Conservation (phyloP, 495 filamentous ascomycete species). For the Aspergillus avenaceus region DNA sequence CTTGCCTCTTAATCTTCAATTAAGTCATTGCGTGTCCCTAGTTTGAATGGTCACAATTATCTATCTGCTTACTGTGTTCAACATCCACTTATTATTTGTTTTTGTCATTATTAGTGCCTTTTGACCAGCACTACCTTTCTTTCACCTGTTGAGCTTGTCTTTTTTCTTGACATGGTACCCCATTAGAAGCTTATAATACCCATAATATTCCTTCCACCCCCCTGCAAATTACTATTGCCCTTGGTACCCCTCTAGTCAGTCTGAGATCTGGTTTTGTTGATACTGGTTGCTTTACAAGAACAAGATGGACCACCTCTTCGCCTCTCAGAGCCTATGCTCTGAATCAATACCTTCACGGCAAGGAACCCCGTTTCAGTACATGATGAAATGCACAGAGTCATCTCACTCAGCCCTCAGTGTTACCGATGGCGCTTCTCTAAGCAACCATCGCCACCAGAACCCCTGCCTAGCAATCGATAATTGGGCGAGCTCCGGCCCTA, state of each 20-base stretch:
- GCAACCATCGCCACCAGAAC: conserved; percentile 13
- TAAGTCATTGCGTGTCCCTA: conserved; percentile 1
- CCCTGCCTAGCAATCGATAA: conserved; percentile 13
- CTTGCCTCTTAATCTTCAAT: conserved; percentile 12
- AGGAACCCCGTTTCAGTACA: conserved; percentile 15
- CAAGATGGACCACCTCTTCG: conserved; percentile 24
- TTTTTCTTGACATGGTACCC: background rate
- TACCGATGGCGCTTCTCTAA: conserved; percentile 11
- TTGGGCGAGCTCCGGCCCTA: conserved; percentile 26
- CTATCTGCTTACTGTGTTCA: background rate
- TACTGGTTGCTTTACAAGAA: background rate
- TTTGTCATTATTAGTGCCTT: background rate
- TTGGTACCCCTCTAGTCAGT: background rate
- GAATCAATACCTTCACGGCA: conserved; percentile 26
- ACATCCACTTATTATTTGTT: background rate
- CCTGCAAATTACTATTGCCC: background rate
- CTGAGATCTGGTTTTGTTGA: background rate
- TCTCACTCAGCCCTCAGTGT: conserved; percentile 6
- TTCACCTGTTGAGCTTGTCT: background rate
- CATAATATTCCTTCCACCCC: background rate
- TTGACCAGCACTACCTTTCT: background rate
- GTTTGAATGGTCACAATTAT: conserved; percentile 15
- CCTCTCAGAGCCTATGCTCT: conserved; percentile 12
- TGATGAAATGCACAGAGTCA: conserved; percentile 18
- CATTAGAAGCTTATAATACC: background rate